These are phyloP conservation scores for Xylaria multiplex DNA, from an alignment of 2,329 filamentous ascomycete species.

Conservation along the genomic window DNA sequence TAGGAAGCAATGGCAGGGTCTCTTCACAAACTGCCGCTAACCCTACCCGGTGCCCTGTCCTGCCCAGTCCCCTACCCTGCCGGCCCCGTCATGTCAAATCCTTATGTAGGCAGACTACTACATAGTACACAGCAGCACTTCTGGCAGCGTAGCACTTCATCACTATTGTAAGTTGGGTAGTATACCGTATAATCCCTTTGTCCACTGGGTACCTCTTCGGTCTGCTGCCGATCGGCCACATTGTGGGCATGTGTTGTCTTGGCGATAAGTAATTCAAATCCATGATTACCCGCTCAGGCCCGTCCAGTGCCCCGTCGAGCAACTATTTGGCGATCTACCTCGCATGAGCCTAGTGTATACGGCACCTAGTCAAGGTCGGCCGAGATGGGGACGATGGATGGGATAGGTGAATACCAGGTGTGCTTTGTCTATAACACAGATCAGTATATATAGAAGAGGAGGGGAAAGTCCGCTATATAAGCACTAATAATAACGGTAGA, in stretches of 20 bases:
- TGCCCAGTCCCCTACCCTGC: not conserved
- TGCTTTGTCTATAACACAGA: not conserved
- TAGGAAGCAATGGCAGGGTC: slow-evolving; percentile 6
- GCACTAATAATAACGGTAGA: not conserved
- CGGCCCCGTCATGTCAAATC: slow-evolving; percentile 14
- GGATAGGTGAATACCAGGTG: not conserved
- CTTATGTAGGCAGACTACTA: not conserved
- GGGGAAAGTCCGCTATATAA: slow-evolving; percentile 1
- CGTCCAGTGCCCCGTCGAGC: too few relatives aligned
- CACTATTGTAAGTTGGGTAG: not conserved
- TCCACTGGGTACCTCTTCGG: slow-evolving; percentile 1
- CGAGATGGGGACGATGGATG: not conserved
- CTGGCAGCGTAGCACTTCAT: not conserved
- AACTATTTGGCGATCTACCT: not conserved
- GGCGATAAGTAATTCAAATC: slow-evolving; percentile 14
- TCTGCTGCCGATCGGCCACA: not conserved
- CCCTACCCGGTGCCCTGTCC: not conserved
- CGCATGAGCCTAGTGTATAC: not conserved
- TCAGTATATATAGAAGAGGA: not conserved
- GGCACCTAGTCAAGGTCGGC: not conserved
- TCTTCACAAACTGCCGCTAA: not conserved
- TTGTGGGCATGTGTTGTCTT: slow-evolving; percentile 11
- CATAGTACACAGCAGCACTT: too few relatives aligned
- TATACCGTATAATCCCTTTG: slow-evolving; percentile 9
- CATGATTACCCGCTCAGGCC: not conserved